These are phyloP conservation scores for Cadophora sp. DNA, from an alignment of 2,329 filamentous ascomycete species.

Conservation along the genomic window DNA sequence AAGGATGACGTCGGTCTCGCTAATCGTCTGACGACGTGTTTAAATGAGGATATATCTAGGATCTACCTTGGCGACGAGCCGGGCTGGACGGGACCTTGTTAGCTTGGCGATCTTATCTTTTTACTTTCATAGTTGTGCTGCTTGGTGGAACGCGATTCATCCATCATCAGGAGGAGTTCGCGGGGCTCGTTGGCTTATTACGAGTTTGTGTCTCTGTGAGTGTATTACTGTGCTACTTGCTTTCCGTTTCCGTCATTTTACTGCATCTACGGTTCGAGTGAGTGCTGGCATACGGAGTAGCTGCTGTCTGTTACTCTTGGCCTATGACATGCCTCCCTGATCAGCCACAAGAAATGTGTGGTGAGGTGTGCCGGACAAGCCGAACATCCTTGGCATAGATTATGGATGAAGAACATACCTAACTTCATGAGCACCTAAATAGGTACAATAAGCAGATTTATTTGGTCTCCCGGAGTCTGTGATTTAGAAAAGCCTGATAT, in stretches of 20 bases:
- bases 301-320: not conserved
- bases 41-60: slow-evolving; percentile 8
- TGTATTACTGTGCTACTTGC: not conserved
- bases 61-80: slow-evolving; percentile 16
- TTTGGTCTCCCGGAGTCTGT: no score
- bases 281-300: not conserved
- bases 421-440: no score
- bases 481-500: no score
- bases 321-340: not conserved
- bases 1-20: not conserved
- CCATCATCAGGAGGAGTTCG: not conserved
- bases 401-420: no score
- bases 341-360: not conserved
- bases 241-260: not conserved
- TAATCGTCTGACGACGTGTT: not conserved
- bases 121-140: not conserved
- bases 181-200: not conserved
- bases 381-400: not conserved
- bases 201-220: not conserved
- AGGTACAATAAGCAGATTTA: no score
- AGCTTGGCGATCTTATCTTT: slow-evolving; percentile 13
- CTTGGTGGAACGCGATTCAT: not conserved
- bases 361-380: not conserved
- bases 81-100: slow-evolving; percentile 2
- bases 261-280: no score